These are phyloP conservation scores for Austropuccinia psidii DNA, from an alignment of 1,284 basidiomycete species.

Conservation along the genomic window DNA sequence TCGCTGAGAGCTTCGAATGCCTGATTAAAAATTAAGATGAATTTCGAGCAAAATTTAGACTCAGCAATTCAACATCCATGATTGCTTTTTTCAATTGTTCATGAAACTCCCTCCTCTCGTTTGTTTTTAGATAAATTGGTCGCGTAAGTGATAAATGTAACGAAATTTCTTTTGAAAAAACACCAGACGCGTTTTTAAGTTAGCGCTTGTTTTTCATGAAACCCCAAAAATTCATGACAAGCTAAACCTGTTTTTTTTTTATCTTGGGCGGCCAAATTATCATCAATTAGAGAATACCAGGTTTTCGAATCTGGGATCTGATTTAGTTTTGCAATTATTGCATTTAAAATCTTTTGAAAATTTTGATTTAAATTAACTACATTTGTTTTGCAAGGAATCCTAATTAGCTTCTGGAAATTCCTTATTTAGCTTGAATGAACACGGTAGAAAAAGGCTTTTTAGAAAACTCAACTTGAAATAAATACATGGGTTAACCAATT, in stretches of 20 bases:
- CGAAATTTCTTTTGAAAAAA: background rate
- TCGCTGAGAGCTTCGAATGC: too few species aligned
- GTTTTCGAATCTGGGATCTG: background rate
- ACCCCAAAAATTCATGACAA: background rate
- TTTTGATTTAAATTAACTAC: background rate
- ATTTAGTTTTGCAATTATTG: background rate
- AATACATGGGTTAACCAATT: slow-evolving; percentile 70
- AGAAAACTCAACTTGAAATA: slow-evolving; percentile 47
- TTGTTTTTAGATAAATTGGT: background rate
- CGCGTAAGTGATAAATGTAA: slow-evolving; percentile 9
- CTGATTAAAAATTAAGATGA: too few species aligned
- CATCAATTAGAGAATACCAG: background rate
- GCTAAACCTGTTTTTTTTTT: background rate
- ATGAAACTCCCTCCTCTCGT: background rate
- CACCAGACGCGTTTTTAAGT: background rate
- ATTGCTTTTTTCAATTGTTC: background rate
- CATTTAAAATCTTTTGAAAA: background rate
- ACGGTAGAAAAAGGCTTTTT: too few species aligned
- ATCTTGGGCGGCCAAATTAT: too few species aligned
- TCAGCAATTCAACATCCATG: background rate
- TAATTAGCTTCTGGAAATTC: background rate
- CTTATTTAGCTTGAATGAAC: background rate
- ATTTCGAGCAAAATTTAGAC: background rate
- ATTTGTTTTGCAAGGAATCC: background rate
- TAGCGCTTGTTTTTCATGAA: background rate